phyloP scores from a whole-genome alignment of 768 basidiomycete species.

The Lentinula sp. region DNA sequence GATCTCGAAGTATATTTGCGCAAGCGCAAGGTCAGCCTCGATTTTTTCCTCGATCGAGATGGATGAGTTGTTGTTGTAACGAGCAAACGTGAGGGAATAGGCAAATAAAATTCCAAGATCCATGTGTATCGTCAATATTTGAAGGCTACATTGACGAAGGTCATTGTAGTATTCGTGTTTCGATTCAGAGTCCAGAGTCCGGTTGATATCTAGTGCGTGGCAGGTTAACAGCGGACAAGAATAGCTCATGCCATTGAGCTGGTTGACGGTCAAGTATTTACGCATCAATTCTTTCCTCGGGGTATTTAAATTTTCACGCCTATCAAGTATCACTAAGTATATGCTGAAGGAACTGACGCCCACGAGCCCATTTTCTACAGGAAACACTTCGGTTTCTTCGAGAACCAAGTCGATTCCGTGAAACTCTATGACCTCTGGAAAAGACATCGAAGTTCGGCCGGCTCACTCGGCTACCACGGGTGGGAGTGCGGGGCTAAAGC shows the following conservation, averaged over 20 bases:
- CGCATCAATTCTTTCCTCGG: background rate
- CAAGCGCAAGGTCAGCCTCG: background rate
- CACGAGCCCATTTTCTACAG: no score
- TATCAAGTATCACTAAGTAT: no score
- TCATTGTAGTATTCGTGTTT: background rate
- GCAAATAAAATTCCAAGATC: background rate
- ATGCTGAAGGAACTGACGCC: no score
- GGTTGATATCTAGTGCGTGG: background rate
- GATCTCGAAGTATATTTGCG: background rate
- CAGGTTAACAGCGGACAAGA: background rate
- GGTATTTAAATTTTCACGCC: background rate
- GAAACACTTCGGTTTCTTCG: no score
- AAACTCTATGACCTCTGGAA: no score
- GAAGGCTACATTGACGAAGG: background rate
- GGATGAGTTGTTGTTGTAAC: background rate
- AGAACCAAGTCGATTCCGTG: no score
- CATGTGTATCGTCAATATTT: background rate
- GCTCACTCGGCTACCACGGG: no score
- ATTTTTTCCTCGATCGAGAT: background rate
- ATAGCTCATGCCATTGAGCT: background rate
- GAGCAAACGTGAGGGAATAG: background rate
- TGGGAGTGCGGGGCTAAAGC: no score
- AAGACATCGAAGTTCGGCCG: no score
- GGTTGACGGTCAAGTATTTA: background rate
- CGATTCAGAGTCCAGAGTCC: background rate